phyloP scores from a whole-genome alignment of 75 land plant genomes.

The Sequoia sempervirens region DNA sequence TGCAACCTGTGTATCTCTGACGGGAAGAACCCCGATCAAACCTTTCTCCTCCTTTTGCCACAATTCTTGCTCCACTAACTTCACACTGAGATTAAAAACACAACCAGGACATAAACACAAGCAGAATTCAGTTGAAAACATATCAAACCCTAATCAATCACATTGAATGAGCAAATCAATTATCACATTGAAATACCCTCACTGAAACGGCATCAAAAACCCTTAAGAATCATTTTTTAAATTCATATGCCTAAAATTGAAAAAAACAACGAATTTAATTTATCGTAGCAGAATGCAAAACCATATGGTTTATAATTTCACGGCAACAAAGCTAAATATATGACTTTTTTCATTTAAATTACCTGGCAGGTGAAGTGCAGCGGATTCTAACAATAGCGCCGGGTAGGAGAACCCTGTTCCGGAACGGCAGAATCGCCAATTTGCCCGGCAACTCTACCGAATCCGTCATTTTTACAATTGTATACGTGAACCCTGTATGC shows the following conservation, averaged over 20 bases:
- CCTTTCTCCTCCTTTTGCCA: conserved; percentile 97
- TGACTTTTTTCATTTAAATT: too few species aligned
- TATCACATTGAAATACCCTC: too few species aligned
- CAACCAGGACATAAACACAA: not conserved
- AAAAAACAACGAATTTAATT: not conserved
- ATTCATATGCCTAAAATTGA: not conserved
- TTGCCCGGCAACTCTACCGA: conserved; percentile 68
- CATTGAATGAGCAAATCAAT: not conserved
- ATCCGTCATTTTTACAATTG: conserved; percentile 40
- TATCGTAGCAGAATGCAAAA: not conserved
- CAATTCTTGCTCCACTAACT: conserved; percentile 89
- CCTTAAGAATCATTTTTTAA: not conserved
- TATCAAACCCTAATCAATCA: not conserved
- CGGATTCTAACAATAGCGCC: conserved; percentile 84
- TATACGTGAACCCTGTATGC: too few species aligned
- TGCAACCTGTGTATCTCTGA: conserved; percentile 49
- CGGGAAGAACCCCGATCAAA: conserved; percentile 83
- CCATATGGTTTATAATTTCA: not conserved
- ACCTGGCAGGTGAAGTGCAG: conserved; percentile 85
- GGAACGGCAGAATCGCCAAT: conserved; percentile 78
- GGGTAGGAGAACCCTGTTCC: conserved; percentile 87
- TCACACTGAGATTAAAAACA: conserved; percentile 47
- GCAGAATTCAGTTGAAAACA: not conserved
- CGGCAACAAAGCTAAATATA: not conserved
- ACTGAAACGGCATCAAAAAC: not conserved